phyloP scores from a whole-genome alignment of 495 filamentous ascomycete genomes.

The Terfezia claveryi region DNA sequence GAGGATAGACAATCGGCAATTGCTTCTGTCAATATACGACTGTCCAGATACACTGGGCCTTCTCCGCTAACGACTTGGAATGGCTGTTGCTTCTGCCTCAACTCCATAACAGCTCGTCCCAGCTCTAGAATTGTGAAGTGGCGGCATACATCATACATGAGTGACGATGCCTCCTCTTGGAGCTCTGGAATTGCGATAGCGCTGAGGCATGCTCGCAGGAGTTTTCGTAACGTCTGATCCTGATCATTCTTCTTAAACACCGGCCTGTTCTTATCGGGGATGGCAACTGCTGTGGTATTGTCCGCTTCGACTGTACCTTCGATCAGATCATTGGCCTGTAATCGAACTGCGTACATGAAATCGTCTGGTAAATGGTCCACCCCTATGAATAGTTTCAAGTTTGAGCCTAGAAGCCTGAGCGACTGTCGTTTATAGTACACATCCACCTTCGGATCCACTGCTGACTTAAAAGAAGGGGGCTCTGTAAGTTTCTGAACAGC shows the following conservation, averaged over 20 bases:
- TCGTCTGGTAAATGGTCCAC: conserved; percentile 76
- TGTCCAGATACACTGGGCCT: conserved; percentile 66
- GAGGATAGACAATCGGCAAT: conserved; percentile 72
- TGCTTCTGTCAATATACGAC: conserved; percentile 64
- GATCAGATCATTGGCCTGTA: conserved; percentile 71
- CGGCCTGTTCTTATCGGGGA: conserved; percentile 55
- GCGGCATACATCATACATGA: conserved; percentile 58
- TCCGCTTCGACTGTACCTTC: conserved; percentile 19
- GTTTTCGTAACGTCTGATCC: conserved; percentile 55
- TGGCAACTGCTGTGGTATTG: conserved; percentile 35
- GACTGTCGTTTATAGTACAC: conserved; percentile 83
- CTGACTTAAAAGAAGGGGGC: conserved; percentile 29
- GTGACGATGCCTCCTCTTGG: conserved; percentile 41
- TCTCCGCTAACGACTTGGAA: conserved; percentile 75
- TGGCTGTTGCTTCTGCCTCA: conserved; percentile 44
- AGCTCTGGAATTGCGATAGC: conserved; percentile 66
- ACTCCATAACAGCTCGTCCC: conserved; percentile 51
- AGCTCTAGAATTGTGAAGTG: conserved; percentile 89
- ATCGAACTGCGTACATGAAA: conserved; percentile 55
- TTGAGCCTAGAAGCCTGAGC: conserved; percentile 59
- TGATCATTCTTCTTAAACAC: conserved; percentile 69
- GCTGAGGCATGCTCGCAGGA: conserved; percentile 74
- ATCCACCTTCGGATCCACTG: conserved; percentile 48
- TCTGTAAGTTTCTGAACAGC: conserved; percentile 75
- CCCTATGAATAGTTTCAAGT: conserved; percentile 76